Base-by-base conservation (phyloP, 2,329 filamentous ascomycete genomes). In the Alternaria tenuissima region DNA sequence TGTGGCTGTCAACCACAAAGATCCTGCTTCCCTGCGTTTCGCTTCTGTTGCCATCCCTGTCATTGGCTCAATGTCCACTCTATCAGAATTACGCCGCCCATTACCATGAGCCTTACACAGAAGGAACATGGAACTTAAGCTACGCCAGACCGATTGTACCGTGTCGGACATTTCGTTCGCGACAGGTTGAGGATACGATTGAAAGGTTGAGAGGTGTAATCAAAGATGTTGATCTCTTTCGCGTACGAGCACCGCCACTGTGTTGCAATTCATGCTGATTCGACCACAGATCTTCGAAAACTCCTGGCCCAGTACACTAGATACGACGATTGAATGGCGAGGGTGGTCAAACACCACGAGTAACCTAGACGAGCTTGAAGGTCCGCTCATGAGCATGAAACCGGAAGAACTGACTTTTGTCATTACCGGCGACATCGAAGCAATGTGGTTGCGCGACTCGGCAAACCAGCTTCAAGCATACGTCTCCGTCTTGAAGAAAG, bases 391-490 rank as follows among this genome's bases (percentile, higher is more conserved):
- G 24, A 60, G 48, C 43, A 36, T 46, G 47, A 61, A 63, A 16
- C 22, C 47, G 3, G 64, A 68, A 73, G 89, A 92, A 76, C 77
- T 89, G 55, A 83, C 84, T 11, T 87, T 86, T 67, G 71, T 87
- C 56, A 86, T 87, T 59, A 87, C 85, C 0, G 85, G 85, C 12
- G 84, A 87, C 63, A 87, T 87, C 69, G 81, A 84, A 59, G 83
- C 83, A 12, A 85, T 85, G 83, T 85, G 83, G 83, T 70, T 85
- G 18, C 76, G 83, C 12, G 83, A 85, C 63, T 81, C 78, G 7
- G 88, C 89, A 18, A 91, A 91, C 69, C 90, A 92, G 75, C 84
- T 92, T 68, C 89, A 91, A 68, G 88, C 88, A 16, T 90, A 91
- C 67, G 81, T 87, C 44, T 82, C 85, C 4, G 75, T 91, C 4